Conservation (phyloP, 805 yeast genomes). For the Torulaspora gathmanii region DNA sequence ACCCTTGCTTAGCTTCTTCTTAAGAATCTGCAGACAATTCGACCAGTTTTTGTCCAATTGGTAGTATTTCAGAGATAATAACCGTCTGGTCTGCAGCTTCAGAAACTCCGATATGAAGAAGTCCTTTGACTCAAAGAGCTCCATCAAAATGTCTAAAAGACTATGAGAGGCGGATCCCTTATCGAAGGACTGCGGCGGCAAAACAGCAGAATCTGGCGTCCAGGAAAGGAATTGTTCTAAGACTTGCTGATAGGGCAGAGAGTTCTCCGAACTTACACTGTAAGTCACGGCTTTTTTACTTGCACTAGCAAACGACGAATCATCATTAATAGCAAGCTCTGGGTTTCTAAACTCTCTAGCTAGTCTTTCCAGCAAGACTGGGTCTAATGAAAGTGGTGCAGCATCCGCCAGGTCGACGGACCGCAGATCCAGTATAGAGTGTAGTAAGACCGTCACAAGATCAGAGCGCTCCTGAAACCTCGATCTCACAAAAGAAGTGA, state of each 20-base stretch:
- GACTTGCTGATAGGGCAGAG: constrained; percentile 18
- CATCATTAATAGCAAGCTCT: constrained; percentile 22
- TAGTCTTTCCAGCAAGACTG: constrained; percentile 10
- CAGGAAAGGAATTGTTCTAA: constrained; percentile 24
- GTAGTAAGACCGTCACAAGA: constrained; percentile 61
- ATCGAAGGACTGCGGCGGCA: constrained; percentile 9
- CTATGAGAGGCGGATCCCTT: constrained; percentile 12
- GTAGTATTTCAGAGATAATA: constrained; percentile 22
- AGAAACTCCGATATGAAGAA: constrained; percentile 25
- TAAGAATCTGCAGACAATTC: constrained; percentile 20
- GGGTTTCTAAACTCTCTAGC: constrained; percentile 46
- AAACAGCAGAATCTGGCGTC: constrained; percentile 28
- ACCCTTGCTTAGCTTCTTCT: constrained; percentile 16
- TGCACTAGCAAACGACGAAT: background rate
- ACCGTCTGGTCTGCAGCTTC: constrained; percentile 22
- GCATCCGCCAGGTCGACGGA: constrained; percentile 16
- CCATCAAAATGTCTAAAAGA: constrained; percentile 26
- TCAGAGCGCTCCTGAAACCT: constrained; percentile 72
- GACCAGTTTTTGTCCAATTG: constrained; percentile 27
- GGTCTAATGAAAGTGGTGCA: constrained; percentile 6
- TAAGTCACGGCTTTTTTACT: background rate
- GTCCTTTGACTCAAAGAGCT: constrained; percentile 26
- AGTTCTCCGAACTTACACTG: background rate
- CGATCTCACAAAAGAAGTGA: constrained; percentile 67
- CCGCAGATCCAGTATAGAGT: constrained; percentile 56